Base-by-base conservation (phyloP, 306 rosid species). In the Prunus mongolica region DNA sequence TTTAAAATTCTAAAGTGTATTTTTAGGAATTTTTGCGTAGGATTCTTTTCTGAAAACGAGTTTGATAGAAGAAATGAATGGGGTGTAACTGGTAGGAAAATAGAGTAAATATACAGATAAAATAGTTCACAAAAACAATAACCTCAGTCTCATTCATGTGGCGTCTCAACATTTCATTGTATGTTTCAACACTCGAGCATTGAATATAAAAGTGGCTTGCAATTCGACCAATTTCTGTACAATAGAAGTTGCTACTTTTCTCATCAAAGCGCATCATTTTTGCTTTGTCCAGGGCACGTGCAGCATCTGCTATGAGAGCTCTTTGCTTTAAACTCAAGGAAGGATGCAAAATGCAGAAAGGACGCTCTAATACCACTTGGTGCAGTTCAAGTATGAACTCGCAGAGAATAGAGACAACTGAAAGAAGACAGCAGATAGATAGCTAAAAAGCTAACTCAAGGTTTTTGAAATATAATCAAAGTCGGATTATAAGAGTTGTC, bases 221-320 rank as follows among this genome's bases (percentile, higher is more conserved):
- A 85, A 94, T 94, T 84, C 97, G 97, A 82, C 98, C 97, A 72
- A 92, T 96, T 94, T 94, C 98, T 15, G 98, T 92, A 82, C 98
- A 92, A 81, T 92, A 94, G 80, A 94, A 94, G 76, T 92, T 94
- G 84, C 98, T 97, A 80, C 97, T 94, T 87, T 90, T 94, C 83
- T 94, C 98, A 83, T 94, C 98, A 89, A 94, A 94, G 52, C 96
- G 95, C 97, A 94, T 92, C 98, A 94, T 94, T 86, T 90, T 94
- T 69, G 98, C 97, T 83, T 88, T 92, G 86, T 94, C 98, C 50
- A 94, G 97, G 51, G 96, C 83, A 68, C 98, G 96, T 68, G 98
- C 98, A 80, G 97, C 96, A 82, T 92, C 98, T 72, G 91, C 82
- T 65, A 90, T 86, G 25, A 94, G 89, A 81, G 90, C 87, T 83